These are phyloP conservation scores for Candida hispaniensis DNA, from an alignment of 805 yeast genomes.

Conservation along the genomic window DNA sequence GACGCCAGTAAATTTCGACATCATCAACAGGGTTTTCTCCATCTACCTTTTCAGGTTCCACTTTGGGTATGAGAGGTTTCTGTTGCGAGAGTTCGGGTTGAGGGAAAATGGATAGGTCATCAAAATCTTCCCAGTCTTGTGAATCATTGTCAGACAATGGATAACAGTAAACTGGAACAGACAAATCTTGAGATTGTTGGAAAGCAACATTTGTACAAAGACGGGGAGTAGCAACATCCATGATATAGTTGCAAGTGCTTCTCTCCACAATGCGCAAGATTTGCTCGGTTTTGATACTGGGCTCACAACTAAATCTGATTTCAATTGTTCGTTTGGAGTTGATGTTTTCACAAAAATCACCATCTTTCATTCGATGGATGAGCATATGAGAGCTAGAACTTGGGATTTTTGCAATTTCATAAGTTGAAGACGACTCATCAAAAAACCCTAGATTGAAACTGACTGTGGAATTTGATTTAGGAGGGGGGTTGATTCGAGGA, in stretches of 20 bases:
- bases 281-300: constrained; percentile 25
- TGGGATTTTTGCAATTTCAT: constrained; percentile 16
- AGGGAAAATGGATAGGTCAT: no score
- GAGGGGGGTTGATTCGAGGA: constrained; percentile 17
- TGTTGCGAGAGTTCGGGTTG: no score
- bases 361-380: constrained; percentile 36
- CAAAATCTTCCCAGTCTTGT: no score
- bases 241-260: constrained; percentile 47
- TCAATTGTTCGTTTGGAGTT: constrained; percentile 42
- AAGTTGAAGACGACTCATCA: constrained; percentile 9
- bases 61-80: no score
- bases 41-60: no score
- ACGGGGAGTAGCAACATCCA: constrained; percentile 40
- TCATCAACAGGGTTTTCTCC: no score
- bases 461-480: constrained; percentile 22
- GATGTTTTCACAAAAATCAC: constrained; percentile 52
- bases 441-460: constrained; percentile 29
- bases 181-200: constrained; percentile 25
- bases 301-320: constrained; percentile 47
- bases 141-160: no score
- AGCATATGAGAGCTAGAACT: no score
- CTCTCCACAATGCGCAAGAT: constrained; percentile 39
- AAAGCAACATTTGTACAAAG: constrained; percentile 37
- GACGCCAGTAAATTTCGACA: no score
- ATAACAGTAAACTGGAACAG: constrained; percentile 19